These are phyloP conservation scores for Saccharomyces hybrid DNA, from an alignment of 1,139 yeast species.

Conservation along the genomic window DNA sequence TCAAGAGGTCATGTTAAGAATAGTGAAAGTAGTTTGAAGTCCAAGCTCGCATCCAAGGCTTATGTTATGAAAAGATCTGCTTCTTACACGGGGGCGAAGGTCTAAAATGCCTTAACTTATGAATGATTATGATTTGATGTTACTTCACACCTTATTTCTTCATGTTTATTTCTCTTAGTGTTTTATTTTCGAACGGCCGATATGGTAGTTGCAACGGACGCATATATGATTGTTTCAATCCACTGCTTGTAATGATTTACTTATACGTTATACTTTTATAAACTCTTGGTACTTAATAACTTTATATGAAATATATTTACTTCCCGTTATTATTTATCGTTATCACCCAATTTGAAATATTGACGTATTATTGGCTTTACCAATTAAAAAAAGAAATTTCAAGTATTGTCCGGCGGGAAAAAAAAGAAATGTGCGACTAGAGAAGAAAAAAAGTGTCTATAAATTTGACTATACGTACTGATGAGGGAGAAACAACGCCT, in stretches of 20 bases:
- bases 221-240: neutral
- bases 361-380: too few relatives aligned
- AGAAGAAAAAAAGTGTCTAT: neutral
- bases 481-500: neutral
- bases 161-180: neutral
- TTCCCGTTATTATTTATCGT: too few relatives aligned
- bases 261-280: neutral
- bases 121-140: constrained; percentile 3
- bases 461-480: neutral
- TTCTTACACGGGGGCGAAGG: constrained; percentile 9
- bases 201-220: neutral
- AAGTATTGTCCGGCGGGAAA: neutral
- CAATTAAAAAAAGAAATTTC: too few relatives aligned
- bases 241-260: neutral
- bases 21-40: constrained; percentile 34
- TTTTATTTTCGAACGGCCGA: neutral
- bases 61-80: constrained; percentile 26
- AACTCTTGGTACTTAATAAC: neutral
- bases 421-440: neutral
- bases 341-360: too few relatives aligned
- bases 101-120: neutral
- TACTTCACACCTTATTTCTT: neutral
- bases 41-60: constrained; percentile 26
- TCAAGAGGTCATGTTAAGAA: constrained; percentile 58
- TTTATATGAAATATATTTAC: neutral